Base-by-base conservation (phyloP, 176 grass and related monocot species). In the Hordeum marinum region DNA sequence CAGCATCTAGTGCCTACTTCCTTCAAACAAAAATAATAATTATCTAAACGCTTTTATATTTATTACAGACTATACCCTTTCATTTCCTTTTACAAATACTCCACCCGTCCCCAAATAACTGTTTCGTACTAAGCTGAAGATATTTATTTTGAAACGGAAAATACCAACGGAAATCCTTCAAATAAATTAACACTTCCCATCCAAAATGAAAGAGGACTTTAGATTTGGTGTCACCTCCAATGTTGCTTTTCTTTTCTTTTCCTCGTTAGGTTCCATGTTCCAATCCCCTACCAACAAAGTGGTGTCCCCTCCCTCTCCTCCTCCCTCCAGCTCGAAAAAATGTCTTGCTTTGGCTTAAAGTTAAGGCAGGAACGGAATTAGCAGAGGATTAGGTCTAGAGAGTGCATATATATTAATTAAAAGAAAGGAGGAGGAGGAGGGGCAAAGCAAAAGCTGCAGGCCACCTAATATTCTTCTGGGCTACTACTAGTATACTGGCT, bases 271-370 rank as follows among this genome's bases (percentile, higher is more conserved):
- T 87, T 77, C 52, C 76, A 91, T 42, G 85, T 91, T 91, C 40
- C 85, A 77, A 71, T 91, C 66, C 59, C n/a, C 67, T 78, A 76
- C 29, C 85, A 89, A 63, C 25, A 72, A 89, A 75, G 67, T 76
- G 82, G 82, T 74, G 87, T 80, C 79, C 83, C 45, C 42, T 40
- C 65, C 65, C 52, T 21, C 52, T 64, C 80, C 52, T 63, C 60
- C 60, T 32, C 82, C 45, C 4, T 84, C 75, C 82, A 92, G 35
- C 90, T 80, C 68, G 74, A 84, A 39, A 66, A 40, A 68, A 7
- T 14, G 12, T 29, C 75, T 86, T 76, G 71, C 79, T 93, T 85
- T 75, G 67, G 80, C 69, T 91, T 78, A 46, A 90, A 90, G 91
- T 20, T 59, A 90, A 87, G 88, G 39, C n/a, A 80, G 5, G 63